Conservation (phyloP, 2,329 filamentous ascomycete species). For the Aureobasidium sp. region DNA sequence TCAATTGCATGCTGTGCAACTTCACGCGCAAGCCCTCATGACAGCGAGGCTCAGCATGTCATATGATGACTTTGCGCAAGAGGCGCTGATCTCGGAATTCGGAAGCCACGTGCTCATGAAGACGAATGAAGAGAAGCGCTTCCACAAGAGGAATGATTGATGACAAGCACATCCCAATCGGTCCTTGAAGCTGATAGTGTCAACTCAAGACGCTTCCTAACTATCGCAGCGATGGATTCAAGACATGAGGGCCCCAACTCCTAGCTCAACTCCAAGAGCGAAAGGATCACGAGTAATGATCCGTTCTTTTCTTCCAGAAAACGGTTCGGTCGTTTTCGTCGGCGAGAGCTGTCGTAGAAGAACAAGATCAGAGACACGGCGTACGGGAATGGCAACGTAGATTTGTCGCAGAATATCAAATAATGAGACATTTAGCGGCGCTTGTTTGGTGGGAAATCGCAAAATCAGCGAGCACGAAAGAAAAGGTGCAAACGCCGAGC, state of each 20-base stretch:
- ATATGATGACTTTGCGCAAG: conserved; percentile 5
- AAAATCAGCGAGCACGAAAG: neutral
- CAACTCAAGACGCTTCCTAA: neutral
- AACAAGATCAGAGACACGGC: neutral
- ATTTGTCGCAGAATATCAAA: conserved; percentile 12
- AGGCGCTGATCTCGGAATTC: conserved; percentile 4
- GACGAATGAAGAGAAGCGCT: neutral
- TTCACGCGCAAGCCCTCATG: conserved; percentile 1
- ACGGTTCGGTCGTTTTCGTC: neutral
- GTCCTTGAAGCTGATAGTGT: neutral
- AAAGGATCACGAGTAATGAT: neutral
- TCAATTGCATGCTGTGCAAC: conserved; percentile 4
- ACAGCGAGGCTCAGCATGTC: neutral
- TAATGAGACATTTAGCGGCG: conserved; percentile 9
- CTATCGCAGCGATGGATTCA: neutral
- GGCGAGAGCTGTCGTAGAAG: neutral
- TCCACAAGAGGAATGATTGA: neutral
- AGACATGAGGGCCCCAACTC: neutral
- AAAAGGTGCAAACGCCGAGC: neutral
- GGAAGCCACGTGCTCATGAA: neutral
- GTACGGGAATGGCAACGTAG: neutral
- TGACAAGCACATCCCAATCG: conserved; percentile 4
- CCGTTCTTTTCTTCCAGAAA: neutral
- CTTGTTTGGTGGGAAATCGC: conserved; percentile 2
- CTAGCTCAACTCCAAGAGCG: too few species aligned